phyloP scores from a whole-genome alignment of 2,329 filamentous ascomycete species.

The Pseudogymnoascus sp. region DNA sequence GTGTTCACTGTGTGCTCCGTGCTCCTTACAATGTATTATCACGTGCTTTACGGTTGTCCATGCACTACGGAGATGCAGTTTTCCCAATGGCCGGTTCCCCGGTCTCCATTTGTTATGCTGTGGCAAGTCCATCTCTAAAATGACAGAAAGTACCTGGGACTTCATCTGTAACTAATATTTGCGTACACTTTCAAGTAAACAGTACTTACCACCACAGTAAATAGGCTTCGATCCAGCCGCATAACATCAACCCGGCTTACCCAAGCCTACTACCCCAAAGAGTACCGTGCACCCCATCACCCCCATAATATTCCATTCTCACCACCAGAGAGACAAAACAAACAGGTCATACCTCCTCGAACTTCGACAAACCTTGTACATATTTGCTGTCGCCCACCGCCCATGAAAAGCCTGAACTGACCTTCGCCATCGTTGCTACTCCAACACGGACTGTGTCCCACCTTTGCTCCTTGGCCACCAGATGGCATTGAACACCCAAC shows the following conservation, averaged over 20 bases:
- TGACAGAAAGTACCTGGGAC: background rate
- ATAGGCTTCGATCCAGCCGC: background rate
- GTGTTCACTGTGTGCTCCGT: background rate
- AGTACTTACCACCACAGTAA: background rate
- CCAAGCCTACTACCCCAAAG: background rate
- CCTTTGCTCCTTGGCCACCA: background rate
- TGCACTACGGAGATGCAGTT: background rate
- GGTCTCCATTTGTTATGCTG: background rate
- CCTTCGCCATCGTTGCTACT: background rate
- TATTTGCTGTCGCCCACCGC: background rate
- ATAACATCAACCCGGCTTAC: background rate
- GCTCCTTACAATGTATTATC: background rate
- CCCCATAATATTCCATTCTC: constrained; percentile 1
- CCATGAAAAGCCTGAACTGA: background rate
- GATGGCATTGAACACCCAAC: background rate
- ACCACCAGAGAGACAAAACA: background rate
- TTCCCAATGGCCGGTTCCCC: background rate
- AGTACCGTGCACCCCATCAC: background rate
- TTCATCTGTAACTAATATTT: background rate
- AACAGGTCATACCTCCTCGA: background rate
- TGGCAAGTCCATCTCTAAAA: background rate
- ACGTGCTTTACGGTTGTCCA: background rate
- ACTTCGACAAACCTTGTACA: background rate
- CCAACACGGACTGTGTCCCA: background rate
- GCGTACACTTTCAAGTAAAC: background rate